Conservation (phyloP, 1,139 yeast genomes). For the Scheffersomyces lignicola region DNA sequence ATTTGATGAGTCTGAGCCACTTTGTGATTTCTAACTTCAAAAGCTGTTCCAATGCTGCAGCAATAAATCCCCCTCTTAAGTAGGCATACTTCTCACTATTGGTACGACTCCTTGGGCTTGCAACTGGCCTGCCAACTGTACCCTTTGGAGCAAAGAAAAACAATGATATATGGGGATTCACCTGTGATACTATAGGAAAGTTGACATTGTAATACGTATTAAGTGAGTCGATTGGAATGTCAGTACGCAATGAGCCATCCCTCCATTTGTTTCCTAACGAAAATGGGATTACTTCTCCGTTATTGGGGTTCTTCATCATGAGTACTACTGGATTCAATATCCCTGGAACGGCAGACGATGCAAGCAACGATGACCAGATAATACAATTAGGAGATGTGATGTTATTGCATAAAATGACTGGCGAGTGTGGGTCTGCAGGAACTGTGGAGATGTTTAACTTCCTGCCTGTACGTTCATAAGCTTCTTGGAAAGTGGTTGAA, state of each 20-base stretch:
- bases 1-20: slow-evolving; percentile 69
- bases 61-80: slow-evolving; percentile 75
- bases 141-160: slow-evolving; percentile 82
- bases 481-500: slow-evolving; percentile 70
- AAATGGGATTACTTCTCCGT: slow-evolving; percentile 55
- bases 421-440: slow-evolving; percentile 82
- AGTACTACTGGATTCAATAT: slow-evolving; percentile 79
- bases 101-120: slow-evolving; percentile 51
- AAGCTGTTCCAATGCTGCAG: slow-evolving; percentile 70
- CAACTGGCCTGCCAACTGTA: slow-evolving; percentile 77
- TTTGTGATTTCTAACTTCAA: slow-evolving; percentile 71
- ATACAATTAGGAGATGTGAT: slow-evolving; percentile 79
- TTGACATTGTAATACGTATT: slow-evolving; percentile 79
- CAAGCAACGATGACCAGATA: slow-evolving; percentile 77
- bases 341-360: slow-evolving; percentile 84
- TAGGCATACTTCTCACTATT: slow-evolving; percentile 36
- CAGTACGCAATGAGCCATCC: slow-evolving; percentile 73
- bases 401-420: slow-evolving; percentile 75
- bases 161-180: slow-evolving; percentile 76
- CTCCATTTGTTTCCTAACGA: slow-evolving; percentile 76
- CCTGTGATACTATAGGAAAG: slow-evolving; percentile 77
- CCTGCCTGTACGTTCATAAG: slow-evolving; percentile 66
- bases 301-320: slow-evolving; percentile 62
- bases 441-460: slow-evolving; percentile 73
- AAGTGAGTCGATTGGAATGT: slow-evolving; percentile 66